Percentiles rank a stretch among this genome's conserved stretches.
Conservation (phyloP, 2,329 filamentous ascomycete genomes). For the Colletotrichum chlorophyti region DNA sequence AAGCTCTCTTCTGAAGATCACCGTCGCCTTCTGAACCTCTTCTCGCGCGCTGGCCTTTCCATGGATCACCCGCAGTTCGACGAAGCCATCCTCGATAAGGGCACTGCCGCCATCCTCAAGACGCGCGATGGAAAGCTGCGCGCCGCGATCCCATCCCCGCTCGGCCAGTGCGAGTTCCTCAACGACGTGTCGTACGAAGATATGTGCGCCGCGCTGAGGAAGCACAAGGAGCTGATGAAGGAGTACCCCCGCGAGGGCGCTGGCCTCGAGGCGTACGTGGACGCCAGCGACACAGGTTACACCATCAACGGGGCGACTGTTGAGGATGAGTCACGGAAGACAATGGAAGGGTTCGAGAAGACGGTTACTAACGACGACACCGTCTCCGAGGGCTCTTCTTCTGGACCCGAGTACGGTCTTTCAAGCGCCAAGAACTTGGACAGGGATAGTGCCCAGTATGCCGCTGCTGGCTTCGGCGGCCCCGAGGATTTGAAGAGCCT, state of each 20-base stretch:
- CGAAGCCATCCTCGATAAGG: slow-evolving; percentile 68
- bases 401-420: slow-evolving; percentile 9
- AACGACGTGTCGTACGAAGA: slow-evolving; percentile 71
- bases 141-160: slow-evolving; percentile 71
- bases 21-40: slow-evolving; percentile 67
- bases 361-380: not conserved
- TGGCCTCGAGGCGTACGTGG: slow-evolving; percentile 74
- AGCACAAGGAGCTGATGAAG: slow-evolving; percentile 70
- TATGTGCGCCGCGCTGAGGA: slow-evolving; percentile 64
- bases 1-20: slow-evolving; percentile 67
- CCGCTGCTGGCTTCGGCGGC: not conserved
- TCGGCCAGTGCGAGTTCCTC: slow-evolving; percentile 71
- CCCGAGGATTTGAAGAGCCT: not conserved
- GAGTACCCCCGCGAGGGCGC: slow-evolving; percentile 68
- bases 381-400: not conserved
- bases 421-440: slow-evolving; percentile 11
- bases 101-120: slow-evolving; percentile 72
- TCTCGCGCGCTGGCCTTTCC: slow-evolving; percentile 73
- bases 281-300: slow-evolving; percentile 71
- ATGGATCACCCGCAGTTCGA: slow-evolving; percentile 76
- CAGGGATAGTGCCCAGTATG: not conserved
- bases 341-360: not conserved
- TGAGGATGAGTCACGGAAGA: not conserved
- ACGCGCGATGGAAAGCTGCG: slow-evolving; percentile 73
- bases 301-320: slow-evolving; percentile 39